These are phyloP conservation scores for Sporothrix pallida DNA, from an alignment of 2,329 filamentous ascomycete species.

Conservation along the genomic window DNA sequence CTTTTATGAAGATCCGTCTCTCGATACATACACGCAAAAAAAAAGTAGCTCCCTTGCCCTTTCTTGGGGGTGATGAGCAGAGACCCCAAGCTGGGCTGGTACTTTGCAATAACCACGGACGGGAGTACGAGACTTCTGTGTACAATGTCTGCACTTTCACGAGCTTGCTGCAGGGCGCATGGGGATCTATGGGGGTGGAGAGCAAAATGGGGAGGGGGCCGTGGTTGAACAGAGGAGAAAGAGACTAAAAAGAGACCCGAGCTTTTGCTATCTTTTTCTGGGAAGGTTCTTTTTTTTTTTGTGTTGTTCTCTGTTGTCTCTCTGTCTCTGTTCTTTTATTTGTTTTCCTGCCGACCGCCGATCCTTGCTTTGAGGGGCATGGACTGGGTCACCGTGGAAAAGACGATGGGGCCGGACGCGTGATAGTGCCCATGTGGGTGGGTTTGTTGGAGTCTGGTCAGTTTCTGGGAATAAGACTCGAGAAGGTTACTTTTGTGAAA, in stretches of 20 bases:
- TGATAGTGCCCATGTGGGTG: constrained; percentile 21
- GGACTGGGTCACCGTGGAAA: constrained; percentile 7
- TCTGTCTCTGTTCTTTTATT: not conserved
- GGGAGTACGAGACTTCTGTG: too few relatives aligned
- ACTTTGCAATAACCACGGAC: not conserved
- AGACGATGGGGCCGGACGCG: constrained; percentile 4
- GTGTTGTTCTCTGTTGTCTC: not conserved
- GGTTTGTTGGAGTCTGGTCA: not conserved
- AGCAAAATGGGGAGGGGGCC: not conserved
- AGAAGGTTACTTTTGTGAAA: too few relatives aligned
- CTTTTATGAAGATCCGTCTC: constrained; percentile 6
- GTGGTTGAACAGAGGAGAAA: constrained; percentile 12
- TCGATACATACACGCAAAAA: not conserved
- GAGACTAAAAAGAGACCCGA: constrained; percentile 6
- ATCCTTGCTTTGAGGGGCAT: constrained; percentile 22
- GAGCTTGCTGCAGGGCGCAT: constrained; percentile 16
- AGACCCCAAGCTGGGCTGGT: not conserved
- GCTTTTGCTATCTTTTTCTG: constrained; percentile 14
- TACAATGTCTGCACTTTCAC: constrained; percentile 7
- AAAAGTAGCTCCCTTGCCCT: not conserved
- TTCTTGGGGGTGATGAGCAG: not conserved
- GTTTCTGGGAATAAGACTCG: constrained; percentile 2
- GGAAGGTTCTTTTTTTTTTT: constrained; percentile 25
- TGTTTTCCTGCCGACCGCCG: constrained; percentile 10
- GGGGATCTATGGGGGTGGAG: constrained; percentile 12